Evolutionary conservation across 805 yeast species (phyloP).

Genomic region (Hanseniaspora guilliermondii): DNA sequence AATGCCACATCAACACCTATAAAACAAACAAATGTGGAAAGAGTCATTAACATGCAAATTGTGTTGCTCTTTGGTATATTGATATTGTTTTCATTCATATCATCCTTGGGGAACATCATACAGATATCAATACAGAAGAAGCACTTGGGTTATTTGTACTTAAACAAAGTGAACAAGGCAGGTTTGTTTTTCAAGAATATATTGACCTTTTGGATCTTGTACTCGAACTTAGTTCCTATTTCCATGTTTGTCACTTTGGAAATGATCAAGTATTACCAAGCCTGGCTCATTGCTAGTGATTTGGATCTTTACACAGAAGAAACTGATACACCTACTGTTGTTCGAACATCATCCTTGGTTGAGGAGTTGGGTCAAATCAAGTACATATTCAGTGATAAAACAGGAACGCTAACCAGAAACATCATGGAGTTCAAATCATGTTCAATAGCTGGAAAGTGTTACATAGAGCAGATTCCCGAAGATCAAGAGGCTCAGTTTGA

Average conservation of each 20-base stretch:
- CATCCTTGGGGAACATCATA: conserved; percentile 79
- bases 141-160: conserved; percentile 48
- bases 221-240: conserved; percentile 94
- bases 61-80: conserved; percentile 74
- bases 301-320: conserved; percentile 81
- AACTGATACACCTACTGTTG: conserved; percentile 88
- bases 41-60: conserved; percentile 86
- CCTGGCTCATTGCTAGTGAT: conserved; percentile 84
- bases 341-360: conserved; percentile 86
- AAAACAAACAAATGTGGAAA: conserved; percentile 91
- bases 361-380: conserved; percentile 97
- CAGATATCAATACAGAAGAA: conserved; percentile 40
- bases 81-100: conserved; percentile 60
- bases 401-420: conserved; percentile 92
- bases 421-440: conserved; percentile 94
- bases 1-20: conserved; percentile 98
- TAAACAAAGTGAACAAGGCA: conserved; percentile 56
- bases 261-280: conserved; percentile 88
- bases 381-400: conserved; percentile 90
- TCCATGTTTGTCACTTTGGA: conserved; percentile 94
- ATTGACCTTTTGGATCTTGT: conserved; percentile 89
- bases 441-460: conserved; percentile 83
- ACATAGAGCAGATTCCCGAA: conserved; percentile 81
- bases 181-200: conserved; percentile 73
- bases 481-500: conserved; percentile 59